Percentiles rank a stretch among this genome's conserved stretches.
Conservation (phyloP, 73 alveolate species). For the Blepharisma stoltei region DNA sequence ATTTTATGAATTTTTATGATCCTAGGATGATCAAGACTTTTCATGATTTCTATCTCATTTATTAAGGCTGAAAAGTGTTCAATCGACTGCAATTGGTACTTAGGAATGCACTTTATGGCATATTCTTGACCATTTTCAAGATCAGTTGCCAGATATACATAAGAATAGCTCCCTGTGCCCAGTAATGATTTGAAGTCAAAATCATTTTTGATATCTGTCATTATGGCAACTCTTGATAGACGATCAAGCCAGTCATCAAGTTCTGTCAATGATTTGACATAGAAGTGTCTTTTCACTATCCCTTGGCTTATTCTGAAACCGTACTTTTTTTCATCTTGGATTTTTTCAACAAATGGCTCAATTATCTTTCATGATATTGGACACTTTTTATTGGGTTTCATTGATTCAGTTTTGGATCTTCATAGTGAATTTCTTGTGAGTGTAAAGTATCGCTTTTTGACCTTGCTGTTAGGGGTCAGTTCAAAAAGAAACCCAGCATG, state of each 20-base stretch:
- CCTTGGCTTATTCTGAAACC: neutral
- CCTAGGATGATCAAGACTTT: slow-evolving; percentile 81
- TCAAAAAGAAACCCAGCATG: no score
- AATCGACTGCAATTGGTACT: neutral
- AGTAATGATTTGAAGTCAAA: neutral
- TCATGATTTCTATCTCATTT: slow-evolving; percentile 85
- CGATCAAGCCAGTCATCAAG: slow-evolving; percentile 3
- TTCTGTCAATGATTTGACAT: neutral
- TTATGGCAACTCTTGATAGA: neutral
- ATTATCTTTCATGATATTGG: neutral
- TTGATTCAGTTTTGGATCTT: neutral
- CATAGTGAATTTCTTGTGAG: neutral
- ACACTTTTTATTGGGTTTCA: neutral
- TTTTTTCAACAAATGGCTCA: neutral
- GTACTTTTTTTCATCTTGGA: neutral
- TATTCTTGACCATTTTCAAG: neutral
- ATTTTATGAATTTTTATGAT: slow-evolving; percentile 76
- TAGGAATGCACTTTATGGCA: neutral
- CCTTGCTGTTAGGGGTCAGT: no score
- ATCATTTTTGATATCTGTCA: neutral
- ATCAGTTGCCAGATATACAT: neutral
- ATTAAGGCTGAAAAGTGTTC: slow-evolving; percentile 35
- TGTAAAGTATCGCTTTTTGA: neutral
- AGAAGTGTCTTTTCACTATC: neutral
- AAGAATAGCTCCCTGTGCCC: neutral